Base-by-base conservation (phyloP, 345 rosid species). In the Punica granatum region DNA sequence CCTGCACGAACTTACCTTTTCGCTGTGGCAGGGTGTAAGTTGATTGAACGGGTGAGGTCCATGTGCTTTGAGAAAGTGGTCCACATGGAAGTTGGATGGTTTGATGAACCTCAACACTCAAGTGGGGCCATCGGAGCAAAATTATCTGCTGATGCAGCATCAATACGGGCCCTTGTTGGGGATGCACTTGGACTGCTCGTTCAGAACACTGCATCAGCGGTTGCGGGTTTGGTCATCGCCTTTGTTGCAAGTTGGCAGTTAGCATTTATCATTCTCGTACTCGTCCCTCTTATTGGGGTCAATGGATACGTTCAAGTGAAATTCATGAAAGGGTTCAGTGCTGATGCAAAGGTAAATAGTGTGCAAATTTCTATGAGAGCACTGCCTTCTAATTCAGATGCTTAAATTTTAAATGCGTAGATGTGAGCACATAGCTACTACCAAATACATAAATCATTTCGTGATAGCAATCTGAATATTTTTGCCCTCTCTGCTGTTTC, bases 51-150 rank as follows among this genome's bases (percentile, higher is more conserved):
- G 71, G 80, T 92, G 61, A 77, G 96, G 72, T 56, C 90, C 3
- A 78, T 84, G 70, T 90, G 97, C 70, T 92, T 88, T 56, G 84
- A 92, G 85, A 92, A 83, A 78, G 89, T 85, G 49, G 85, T 93
- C 76, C 71, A 46, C 35, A 93, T 90, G 97, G 98, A 93, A 78
- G 83, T 89, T 48, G 80, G 91, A 36, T 92, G 97, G 96, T 92
- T 92, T 34, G 98, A 92, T 69, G 89, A 84, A 49, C 81, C 88
- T 25, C 79, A 79, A 39, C 83, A 90, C 71, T 92, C 97, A 11
- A 92, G 90, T 49, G 93, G 98, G 26, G 78, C 90, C 43, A 83
- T 88, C 54, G 97, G 98, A 39, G 87, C 98, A n/a, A 86, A 92
- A 67, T 90, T 90, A 9, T 92, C 97, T 6, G 91, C 91, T 39